Evolutionary conservation across 768 basidiomycete species (phyloP).

Genomic region (Termitomyces bulborhizus): DNA sequence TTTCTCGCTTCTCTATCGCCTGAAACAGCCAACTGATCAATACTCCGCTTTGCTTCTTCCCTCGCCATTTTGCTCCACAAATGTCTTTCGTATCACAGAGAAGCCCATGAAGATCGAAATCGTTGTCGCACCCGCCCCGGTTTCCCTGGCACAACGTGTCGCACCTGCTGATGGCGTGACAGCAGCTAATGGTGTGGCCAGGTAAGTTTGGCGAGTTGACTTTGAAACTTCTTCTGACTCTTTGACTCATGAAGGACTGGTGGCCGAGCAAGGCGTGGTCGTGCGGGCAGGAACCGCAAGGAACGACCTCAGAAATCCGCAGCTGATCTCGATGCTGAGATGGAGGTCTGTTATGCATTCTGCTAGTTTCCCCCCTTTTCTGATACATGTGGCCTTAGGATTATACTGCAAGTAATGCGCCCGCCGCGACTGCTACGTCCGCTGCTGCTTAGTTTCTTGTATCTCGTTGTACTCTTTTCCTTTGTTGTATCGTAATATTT

Average conservation of each 20-base stretch:
- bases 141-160: slow-evolving; percentile 76
- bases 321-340: slow-evolving; percentile 95
- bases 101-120: slow-evolving; percentile 99
- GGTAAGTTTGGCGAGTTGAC: slow-evolving; percentile 19
- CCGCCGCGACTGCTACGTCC: slow-evolving; percentile 32
- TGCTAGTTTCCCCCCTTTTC: background rate
- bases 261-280: slow-evolving; percentile 40
- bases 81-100: slow-evolving; percentile 48
- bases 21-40: slow-evolving; percentile 43
- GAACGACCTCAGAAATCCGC: slow-evolving; percentile 74
- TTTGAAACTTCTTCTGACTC: background rate
- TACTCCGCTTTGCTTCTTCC: slow-evolving; percentile 35
- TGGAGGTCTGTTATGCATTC: slow-evolving; percentile 61
- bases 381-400: slow-evolving; percentile 35
- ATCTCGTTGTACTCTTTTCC: slow-evolving; percentile 9
- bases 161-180: slow-evolving; percentile 51
- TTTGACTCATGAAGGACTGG: slow-evolving; percentile 23
- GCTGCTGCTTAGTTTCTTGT: slow-evolving; percentile 16
- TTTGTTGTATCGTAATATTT: slow-evolving; percentile 12
- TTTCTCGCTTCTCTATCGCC: slow-evolving; percentile 31
- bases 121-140: slow-evolving; percentile 76
- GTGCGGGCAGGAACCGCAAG: slow-evolving; percentile 38
- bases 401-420: slow-evolving; percentile 56
- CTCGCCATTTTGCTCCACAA: slow-evolving; percentile 15
- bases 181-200: slow-evolving; percentile 23